Evolutionary conservation across 129 eudicot species (phyloP).

Genomic region (Scalesia atractyloides): DNA sequence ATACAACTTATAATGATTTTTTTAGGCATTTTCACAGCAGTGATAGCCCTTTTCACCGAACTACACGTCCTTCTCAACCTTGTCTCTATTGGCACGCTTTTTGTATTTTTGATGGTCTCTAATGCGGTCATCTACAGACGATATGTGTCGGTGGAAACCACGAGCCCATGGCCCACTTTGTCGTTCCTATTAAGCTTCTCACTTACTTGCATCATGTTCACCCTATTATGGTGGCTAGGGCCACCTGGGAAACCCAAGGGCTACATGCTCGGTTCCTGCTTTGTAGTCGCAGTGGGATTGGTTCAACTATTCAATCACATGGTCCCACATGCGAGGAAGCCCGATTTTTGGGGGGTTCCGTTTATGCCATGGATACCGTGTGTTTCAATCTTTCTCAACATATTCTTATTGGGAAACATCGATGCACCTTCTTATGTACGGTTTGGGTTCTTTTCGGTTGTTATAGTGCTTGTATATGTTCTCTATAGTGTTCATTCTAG

Average conservation of each 20-base stretch:
- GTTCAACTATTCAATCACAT: slow-evolving; percentile 59
- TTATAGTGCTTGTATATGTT: slow-evolving; percentile 67
- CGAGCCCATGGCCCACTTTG: slow-evolving; percentile 84
- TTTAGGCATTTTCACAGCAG: slow-evolving; percentile 84
- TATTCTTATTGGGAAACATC: slow-evolving; percentile 75
- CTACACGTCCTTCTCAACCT: slow-evolving; percentile 78
- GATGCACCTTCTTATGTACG: slow-evolving; percentile 71
- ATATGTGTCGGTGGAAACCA: slow-evolving; percentile 59
- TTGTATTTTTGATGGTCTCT: slow-evolving; percentile 95
- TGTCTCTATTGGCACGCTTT: slow-evolving; percentile 87
- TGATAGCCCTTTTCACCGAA: slow-evolving; percentile 80
- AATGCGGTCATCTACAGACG: slow-evolving; percentile 89
- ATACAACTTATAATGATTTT: slow-evolving; percentile 22
- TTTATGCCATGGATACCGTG: slow-evolving; percentile 97
- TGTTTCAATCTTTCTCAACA: slow-evolving; percentile 75
- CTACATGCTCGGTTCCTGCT: slow-evolving; percentile 67
- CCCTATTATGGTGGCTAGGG: slow-evolving; percentile 72
- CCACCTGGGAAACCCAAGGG: slow-evolving; percentile 82
- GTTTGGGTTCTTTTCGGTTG: slow-evolving; percentile 72
- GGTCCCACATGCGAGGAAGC: slow-evolving; percentile 85
- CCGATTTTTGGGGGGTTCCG: slow-evolving; percentile 97
- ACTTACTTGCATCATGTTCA: slow-evolving; percentile 60
- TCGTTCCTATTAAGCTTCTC: slow-evolving; percentile 74
- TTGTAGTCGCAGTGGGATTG: slow-evolving; percentile 44
- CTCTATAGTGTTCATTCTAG: slow-evolving; percentile 95